Base-by-base conservation (phyloP, 73 alveolate species). In the Diophrys appendiculata region DNA sequence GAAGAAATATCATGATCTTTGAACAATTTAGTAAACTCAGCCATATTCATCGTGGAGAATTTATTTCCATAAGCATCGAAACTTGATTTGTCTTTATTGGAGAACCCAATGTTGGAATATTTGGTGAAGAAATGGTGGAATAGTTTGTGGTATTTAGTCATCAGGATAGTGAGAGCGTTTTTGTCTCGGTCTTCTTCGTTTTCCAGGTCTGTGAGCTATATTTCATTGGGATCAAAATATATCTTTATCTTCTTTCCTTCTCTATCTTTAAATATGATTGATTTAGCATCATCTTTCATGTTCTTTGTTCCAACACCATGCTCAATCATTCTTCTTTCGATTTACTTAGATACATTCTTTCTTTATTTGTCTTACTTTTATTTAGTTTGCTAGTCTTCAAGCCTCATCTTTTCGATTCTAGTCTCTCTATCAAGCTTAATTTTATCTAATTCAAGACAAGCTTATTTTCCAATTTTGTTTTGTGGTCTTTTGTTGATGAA, bases 1-100 rank as follows among this genome's bases (percentile, higher is more conserved):
- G 52, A 25, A 1, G 77, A 54, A 25, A 90, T 77, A 3, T 80
- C 93, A 52, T 90, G 96, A 52, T 90, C 96, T 82, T 90, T 90
- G 28, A 90, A 76, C 67, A 90, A 32, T 65, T 87, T 90, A 52
- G 72, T 52, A 60, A 86, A 52, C 29, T 56, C 72, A 3, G 76
- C 72, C 5, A 53, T 33, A 26, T 64, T 65, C 52, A 76, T 64
- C 2, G 71, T 56, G 1, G 54, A 31, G 18, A 65, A 53, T 29
- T 76, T 76, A 1, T 76, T 32, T 0, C 34, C 25, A 32, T 64
- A 52, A 22, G 55, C 25, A 28, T 76, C 85, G 26, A 76, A 76
- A 32, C 60, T 76, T 1, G 72, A 64, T 30, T 52, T 52, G 14
- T 76, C 76, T 2, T 53, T 56, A 29, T 13, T 23, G 31, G 77